Percentiles rank a stretch among this genome's conserved stretches.
These are phyloP conservation scores for Fusarium nanum DNA, from an alignment of 2,329 filamentous ascomycete genomes.

Conservation along the genomic window DNA sequence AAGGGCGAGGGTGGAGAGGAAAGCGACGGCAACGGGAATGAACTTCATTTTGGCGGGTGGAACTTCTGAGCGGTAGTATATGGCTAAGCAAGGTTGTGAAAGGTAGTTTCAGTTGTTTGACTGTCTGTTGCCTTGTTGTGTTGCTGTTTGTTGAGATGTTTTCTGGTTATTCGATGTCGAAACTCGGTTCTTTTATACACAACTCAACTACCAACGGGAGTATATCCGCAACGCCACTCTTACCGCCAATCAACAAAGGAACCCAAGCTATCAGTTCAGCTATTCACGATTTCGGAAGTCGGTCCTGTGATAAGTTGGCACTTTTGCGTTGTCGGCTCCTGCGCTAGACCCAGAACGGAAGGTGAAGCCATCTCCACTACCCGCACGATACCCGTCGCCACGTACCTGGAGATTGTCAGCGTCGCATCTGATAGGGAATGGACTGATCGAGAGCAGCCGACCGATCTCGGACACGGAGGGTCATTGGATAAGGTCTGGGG, in stretches of 20 bases:
- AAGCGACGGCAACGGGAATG: neutral
- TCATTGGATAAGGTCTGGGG: rapidly evolving
- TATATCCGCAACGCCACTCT: neutral
- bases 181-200: neutral
- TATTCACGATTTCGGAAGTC: slow-evolving; percentile 18
- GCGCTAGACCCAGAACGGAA: neutral
- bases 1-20: slow-evolving; percentile 23
- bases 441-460: slow-evolving; percentile 10
- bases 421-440: slow-evolving; percentile 6
- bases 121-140: neutral
- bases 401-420: neutral
- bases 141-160: neutral
- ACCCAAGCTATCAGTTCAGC: neutral
- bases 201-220: rapidly evolving
- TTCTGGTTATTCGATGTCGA: rapidly evolving
- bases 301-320: slow-evolving; percentile 17
- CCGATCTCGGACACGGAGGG: neutral
- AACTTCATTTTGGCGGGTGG: slow-evolving; percentile 23
- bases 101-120: rapidly evolving
- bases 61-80: too few relatives aligned
- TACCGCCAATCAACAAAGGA: slow-evolving; percentile 6
- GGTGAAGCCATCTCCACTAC: slow-evolving; percentile 4
- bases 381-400: neutral
- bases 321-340: neutral
- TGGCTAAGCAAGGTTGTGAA: rapidly evolving